Percentiles rank a stretch among this genome's conserved stretches.
phyloP scores from a whole-genome alignment of 768 basidiomycete genomes.

The Suillus hirtellus region DNA sequence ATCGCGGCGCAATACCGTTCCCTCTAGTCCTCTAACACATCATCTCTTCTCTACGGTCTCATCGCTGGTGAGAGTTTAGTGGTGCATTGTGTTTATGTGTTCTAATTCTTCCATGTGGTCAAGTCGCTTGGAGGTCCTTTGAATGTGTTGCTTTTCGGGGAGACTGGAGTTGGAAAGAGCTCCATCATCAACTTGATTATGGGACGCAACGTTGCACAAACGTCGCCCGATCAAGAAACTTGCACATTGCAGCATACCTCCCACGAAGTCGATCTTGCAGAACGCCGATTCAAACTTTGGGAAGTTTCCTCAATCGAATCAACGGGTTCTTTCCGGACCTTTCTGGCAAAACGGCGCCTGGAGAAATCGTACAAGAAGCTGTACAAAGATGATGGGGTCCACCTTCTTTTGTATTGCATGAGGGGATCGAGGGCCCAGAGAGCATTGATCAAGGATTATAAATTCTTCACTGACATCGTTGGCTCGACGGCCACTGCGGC shows the following conservation, averaged over 20 bases:
- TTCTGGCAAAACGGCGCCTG: conserved; percentile 19
- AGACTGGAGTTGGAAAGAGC: conserved; percentile 1
- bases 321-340: conserved; percentile 22
- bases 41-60: background rate
- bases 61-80: background rate
- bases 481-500: background rate
- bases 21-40: rapidly evolving
- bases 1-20: background rate
- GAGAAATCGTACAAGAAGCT: conserved; percentile 15
- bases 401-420: conserved; percentile 34
- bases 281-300: background rate
- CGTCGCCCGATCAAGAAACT: background rate
- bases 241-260: background rate
- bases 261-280: background rate
- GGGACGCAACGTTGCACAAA: background rate
- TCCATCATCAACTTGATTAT: background rate
- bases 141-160: conserved; percentile 6
- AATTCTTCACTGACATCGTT: conserved; percentile 26
- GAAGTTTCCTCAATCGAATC: conserved; percentile 4
- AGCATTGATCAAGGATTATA: conserved; percentile 22
- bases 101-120: background rate
- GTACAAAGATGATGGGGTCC: conserved; percentile 31
- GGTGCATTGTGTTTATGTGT: background rate
- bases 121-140: background rate
- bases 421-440: conserved; percentile 29